These are phyloP conservation scores for Acer saccharum DNA, from an alignment of 345 rosid species.

Conservation along the genomic window DNA sequence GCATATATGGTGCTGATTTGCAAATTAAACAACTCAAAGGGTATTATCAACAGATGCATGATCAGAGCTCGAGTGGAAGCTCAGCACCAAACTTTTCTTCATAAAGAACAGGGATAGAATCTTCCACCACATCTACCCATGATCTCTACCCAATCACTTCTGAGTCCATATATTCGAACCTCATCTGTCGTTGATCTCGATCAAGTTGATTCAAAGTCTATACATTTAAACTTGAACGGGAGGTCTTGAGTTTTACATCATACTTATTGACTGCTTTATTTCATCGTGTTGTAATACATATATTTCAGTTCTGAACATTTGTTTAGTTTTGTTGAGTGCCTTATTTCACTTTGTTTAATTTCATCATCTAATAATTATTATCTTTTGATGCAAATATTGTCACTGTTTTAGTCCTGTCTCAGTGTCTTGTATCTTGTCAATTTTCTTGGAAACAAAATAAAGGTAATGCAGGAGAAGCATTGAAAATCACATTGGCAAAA, in stretches of 20 bases:
- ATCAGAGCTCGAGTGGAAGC: not conserved
- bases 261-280: not conserved
- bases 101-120: not conserved
- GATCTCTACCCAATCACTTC: not conserved
- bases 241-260: not conserved
- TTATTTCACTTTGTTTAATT: not conserved
- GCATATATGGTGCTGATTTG: conserved; percentile 27
- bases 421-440: too few species aligned
- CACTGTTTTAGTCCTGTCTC: too few species aligned
- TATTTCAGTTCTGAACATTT: not conserved
- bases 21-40: conserved; percentile 22
- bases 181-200: too few species aligned
- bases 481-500: too few species aligned
- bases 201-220: not conserved
- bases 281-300: not conserved
- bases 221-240: not conserved
- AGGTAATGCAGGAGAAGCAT: too few species aligned
- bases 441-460: too few species aligned
- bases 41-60: not conserved
- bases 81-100: not conserved
- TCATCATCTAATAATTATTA: too few species aligned
- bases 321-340: not conserved
- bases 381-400: too few species aligned
- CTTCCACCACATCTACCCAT: not conserved
- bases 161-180: not conserved